These are phyloP conservation scores for Neurospora terricola DNA, from an alignment of 495 filamentous ascomycete genomes.

Conservation along the genomic window DNA sequence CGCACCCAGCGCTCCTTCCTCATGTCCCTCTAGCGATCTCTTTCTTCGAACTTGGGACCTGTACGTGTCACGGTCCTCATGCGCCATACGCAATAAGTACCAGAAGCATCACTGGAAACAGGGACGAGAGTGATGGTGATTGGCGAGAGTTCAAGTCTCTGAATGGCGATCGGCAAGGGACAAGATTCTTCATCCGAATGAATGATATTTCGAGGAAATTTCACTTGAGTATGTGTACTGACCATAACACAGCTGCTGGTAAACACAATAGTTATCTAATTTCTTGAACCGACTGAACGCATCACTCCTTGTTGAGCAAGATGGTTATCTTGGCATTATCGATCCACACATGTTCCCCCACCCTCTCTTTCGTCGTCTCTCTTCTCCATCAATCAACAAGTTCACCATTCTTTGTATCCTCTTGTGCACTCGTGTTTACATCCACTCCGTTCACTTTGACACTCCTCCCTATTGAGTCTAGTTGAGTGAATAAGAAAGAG, in stretches of 20 bases:
- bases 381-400: too few species aligned
- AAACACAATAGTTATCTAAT: background rate
- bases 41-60: background rate
- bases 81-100: background rate
- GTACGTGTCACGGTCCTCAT: background rate
- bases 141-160: background rate
- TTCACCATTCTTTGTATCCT: too few species aligned
- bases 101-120: background rate
- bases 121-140: background rate
- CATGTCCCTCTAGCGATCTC: background rate
- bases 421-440: too few species aligned
- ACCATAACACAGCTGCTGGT: background rate
- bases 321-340: too few species aligned
- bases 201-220: rapidly evolving
- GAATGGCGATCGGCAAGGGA: background rate
- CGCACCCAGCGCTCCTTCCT: background rate
- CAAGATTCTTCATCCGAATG: background rate
- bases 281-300: too few species aligned
- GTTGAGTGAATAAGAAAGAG: background rate
- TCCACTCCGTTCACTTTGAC: too few species aligned
- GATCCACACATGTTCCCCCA: too few species aligned
- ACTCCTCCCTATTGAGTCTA: background rate
- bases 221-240: background rate
- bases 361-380: too few species aligned
- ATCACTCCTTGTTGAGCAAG: too few species aligned